These are phyloP conservation scores for Suillus cothurnatus DNA, from an alignment of 768 basidiomycete genomes.

Conservation along the genomic window DNA sequence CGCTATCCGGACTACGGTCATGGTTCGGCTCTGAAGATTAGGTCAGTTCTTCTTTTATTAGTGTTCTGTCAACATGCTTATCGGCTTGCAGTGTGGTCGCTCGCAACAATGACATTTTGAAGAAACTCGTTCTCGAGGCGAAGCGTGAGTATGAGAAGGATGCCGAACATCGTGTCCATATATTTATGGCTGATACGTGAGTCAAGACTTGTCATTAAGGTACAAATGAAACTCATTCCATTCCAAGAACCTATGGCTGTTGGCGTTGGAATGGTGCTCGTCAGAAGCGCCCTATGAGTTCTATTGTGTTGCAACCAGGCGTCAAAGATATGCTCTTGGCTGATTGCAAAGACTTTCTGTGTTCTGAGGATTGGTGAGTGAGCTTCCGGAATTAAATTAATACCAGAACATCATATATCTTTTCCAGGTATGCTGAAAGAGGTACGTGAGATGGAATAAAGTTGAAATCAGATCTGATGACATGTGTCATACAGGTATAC, in stretches of 20 bases:
- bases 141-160: constrained; percentile 91
- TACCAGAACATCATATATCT: constrained; percentile 21
- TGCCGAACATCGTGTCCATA: constrained; percentile 87
- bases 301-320: constrained; percentile 88
- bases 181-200: constrained; percentile 88
- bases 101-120: constrained; percentile 85
- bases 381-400: constrained; percentile 20
- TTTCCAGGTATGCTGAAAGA: constrained; percentile 83
- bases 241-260: constrained; percentile 61
- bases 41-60: constrained; percentile 41
- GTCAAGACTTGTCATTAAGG: constrained; percentile 31
- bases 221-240: constrained; percentile 8
- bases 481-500: constrained; percentile 59
- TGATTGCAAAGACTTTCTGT: constrained; percentile 84
- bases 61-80: constrained; percentile 17
- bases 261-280: constrained; percentile 91
- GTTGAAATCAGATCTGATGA: constrained; percentile 21
- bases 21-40: constrained; percentile 76
- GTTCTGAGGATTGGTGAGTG: constrained; percentile 82
- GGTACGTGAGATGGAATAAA: constrained; percentile 48
- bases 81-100: constrained; percentile 68
- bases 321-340: constrained; percentile 89
- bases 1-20: constrained; percentile 78
- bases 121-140: constrained; percentile 83
- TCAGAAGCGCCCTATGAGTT: constrained; percentile 89